phyloP scores from a whole-genome alignment of 1,284 basidiomycete genomes.

The Neotropicomus parvogracilis region DNA sequence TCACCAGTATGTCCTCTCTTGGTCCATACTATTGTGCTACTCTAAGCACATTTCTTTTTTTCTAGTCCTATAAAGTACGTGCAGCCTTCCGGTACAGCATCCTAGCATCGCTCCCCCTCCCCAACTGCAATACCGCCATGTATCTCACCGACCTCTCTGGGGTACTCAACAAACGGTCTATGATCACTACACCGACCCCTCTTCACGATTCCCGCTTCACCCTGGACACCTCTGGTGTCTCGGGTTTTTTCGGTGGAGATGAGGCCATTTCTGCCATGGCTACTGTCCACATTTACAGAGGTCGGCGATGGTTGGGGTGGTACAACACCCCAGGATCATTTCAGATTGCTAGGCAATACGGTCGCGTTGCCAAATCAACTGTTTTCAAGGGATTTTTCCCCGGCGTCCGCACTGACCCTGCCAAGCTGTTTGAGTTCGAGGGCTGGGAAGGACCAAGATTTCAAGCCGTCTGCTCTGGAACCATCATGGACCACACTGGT shows the following conservation, averaged over 20 bases:
- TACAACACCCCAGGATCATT: constrained; percentile 34
- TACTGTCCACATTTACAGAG: constrained; percentile 28
- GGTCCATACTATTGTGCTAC: not conserved
- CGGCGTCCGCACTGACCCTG: constrained; percentile 23
- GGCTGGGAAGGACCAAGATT: constrained; percentile 25
- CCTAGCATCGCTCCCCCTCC: too few species aligned
- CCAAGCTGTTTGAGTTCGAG: constrained; percentile 25
- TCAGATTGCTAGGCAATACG: constrained; percentile 29
- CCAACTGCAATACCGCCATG: constrained; percentile 6
- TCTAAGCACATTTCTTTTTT: not conserved
- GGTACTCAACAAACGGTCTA: constrained; percentile 10
- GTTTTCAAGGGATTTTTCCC: constrained; percentile 29
- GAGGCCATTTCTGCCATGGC: constrained; percentile 33
- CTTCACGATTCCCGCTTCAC: constrained; percentile 18
- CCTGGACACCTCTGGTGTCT: constrained; percentile 24
- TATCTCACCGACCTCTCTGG: constrained; percentile 13
- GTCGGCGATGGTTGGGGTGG: constrained; percentile 31
- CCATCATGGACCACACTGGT: constrained; percentile 17
- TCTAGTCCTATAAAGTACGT: not conserved
- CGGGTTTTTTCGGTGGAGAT: constrained; percentile 19
- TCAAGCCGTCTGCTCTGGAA: constrained; percentile 13
- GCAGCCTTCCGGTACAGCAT: not conserved
- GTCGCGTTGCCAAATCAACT: constrained; percentile 23
- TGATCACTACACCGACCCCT: constrained; percentile 7
- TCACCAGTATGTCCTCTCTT: not conserved